Conservation (phyloP, 73 alveolate species). For the Paramecium octaurelia region DNA sequence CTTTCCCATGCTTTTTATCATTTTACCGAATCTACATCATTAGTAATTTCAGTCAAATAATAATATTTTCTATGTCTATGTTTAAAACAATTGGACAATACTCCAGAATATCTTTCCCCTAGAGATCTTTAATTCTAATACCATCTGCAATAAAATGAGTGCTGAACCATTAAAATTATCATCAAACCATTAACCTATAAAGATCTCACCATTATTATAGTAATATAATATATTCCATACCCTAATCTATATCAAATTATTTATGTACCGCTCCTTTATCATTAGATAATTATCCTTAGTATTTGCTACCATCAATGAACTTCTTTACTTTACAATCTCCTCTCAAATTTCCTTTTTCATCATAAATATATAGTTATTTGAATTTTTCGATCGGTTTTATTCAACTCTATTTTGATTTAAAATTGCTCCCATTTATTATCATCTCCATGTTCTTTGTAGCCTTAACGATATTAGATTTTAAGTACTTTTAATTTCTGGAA, state of each 20-base stretch:
- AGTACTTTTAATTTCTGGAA: neutral
- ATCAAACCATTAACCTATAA: constrained; percentile 67
- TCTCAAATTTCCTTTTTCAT: constrained; percentile 40
- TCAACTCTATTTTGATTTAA: neutral
- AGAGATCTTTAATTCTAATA: neutral
- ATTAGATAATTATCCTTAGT: constrained; percentile 31
- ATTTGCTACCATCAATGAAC: constrained; percentile 71
- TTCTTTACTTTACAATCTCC: constrained; percentile 26
- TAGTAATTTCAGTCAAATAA: constrained; percentile 32
- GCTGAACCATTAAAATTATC: constrained; percentile 63
- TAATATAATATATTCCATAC: constrained; percentile 36
- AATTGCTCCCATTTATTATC: neutral
- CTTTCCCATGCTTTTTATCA: constrained; percentile 41
- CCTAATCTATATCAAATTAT: constrained; percentile 17
- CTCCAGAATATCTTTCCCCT: constrained; percentile 42
- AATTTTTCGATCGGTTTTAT: neutral
- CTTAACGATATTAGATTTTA: constrained; percentile 23
- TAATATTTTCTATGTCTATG: constrained; percentile 56
- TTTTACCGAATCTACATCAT: constrained; percentile 53
- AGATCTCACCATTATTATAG: constrained; percentile 64
- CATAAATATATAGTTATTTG: neutral
- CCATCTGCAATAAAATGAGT: constrained; percentile 49
- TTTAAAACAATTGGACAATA: constrained; percentile 50
- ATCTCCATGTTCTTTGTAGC: constrained; percentile 8
- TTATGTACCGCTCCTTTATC: constrained; percentile 1